These are phyloP conservation scores for Pythium pectinolyticum DNA, from an alignment of 352 stramenopile genomes.

Conservation along the genomic window DNA sequence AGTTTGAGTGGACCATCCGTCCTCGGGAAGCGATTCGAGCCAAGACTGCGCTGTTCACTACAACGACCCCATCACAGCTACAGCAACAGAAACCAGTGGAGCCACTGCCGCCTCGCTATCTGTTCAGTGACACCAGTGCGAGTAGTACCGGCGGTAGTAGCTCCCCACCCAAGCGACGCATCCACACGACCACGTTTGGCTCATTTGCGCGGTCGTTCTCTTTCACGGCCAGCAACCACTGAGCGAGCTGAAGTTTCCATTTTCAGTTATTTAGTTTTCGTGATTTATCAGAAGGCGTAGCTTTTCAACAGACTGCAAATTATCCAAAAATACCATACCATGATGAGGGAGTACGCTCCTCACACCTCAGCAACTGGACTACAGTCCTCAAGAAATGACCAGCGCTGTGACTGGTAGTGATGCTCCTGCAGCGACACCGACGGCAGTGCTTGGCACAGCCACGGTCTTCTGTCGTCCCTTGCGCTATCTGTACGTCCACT, in stretches of 20 bases:
- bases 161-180: constrained; percentile 67
- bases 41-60: neutral
- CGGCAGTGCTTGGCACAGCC: constrained; percentile 35
- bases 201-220: constrained; percentile 76
- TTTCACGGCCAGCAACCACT: constrained; percentile 35
- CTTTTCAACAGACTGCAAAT: too few species aligned
- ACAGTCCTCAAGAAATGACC: too few species aligned
- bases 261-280: constrained; percentile 18
- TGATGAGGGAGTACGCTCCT: too few species aligned
- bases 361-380: too few species aligned
- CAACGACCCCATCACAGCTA: too few species aligned
- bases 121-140: constrained; percentile 43
- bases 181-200: constrained; percentile 79
- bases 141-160: too few species aligned
- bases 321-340: constrained; percentile 4
- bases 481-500: constrained; percentile 42
- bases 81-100: neutral
- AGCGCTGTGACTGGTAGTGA: neutral
- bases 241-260: neutral
- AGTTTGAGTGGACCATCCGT: constrained; percentile 55
- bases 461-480: constrained; percentile 54
- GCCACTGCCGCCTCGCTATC: constrained; percentile 65
- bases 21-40: neutral
- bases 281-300: constrained; percentile 7
- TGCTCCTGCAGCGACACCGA: neutral